Evolutionary conservation across 2,329 filamentous ascomycete genomes (phyloP).

Genomic region (Grosmannia penicillata): DNA sequence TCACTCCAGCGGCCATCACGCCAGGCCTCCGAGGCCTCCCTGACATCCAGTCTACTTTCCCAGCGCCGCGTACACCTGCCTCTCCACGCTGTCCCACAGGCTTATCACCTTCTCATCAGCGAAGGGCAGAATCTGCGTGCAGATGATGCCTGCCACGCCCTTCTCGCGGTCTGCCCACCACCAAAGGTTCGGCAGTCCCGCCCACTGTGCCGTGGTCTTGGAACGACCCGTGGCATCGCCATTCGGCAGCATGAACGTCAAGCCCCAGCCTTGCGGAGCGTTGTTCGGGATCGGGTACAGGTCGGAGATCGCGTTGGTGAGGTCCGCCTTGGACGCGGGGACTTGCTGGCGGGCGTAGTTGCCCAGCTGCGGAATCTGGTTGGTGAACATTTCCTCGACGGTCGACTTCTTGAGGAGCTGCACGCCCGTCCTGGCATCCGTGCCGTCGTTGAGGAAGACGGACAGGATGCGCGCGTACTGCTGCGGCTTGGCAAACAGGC

Average conservation of each 20-base stretch:
- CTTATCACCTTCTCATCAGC: constrained; percentile 20
- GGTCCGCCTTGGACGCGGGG: constrained; percentile 26
- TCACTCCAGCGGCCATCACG: too few species aligned
- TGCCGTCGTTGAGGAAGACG: constrained; percentile 45
- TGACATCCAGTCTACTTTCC: constrained; percentile 28
- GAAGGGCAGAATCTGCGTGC: constrained; percentile 31
- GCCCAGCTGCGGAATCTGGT: constrained; percentile 39
- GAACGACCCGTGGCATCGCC: constrained; percentile 32
- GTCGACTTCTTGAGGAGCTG: constrained; percentile 37
- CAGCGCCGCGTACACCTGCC: constrained; percentile 16
- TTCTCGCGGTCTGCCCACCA: constrained; percentile 46
- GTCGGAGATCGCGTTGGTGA: constrained; percentile 29
- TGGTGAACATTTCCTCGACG: constrained; percentile 45
- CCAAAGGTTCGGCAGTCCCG: constrained; percentile 38
- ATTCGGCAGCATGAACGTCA: constrained; percentile 35
- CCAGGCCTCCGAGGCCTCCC: too few species aligned
- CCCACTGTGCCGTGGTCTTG: constrained; percentile 33
- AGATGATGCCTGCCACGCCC: constrained; percentile 33
- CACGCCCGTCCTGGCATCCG: constrained; percentile 34
- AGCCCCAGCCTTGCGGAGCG: constrained; percentile 45
- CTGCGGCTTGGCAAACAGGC: constrained; percentile 24
- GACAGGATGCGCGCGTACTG: constrained; percentile 34
- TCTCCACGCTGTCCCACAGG: constrained; percentile 21
- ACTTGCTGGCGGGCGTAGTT: constrained; percentile 29
- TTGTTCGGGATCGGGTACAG: constrained; percentile 27